Evolutionary conservation across 352 stramenopile genomes (phyloP), one percentile per base, ranked within the genome.

Genomic region (Phytophthora vignae): DNA sequence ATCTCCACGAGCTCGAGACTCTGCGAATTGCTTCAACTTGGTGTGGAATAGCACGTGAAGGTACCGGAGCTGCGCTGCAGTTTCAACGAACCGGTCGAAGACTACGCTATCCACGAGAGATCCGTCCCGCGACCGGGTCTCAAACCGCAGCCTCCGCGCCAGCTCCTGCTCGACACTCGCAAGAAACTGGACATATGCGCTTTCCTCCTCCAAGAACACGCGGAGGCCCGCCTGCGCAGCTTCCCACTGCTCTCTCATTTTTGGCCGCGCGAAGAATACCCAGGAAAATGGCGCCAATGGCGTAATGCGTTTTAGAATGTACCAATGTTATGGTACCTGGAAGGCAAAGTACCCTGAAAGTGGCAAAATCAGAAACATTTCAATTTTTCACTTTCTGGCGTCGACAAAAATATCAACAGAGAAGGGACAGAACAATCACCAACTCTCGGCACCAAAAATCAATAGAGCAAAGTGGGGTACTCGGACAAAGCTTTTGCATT

Each of bases 201-300:
- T 52, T 50, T 83, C 76, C 53, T 78, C 69, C 15, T 78, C 69
- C 53, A 83, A 64, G 54, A 79, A 75, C 31, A 66, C 60, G 21
- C 60, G 63, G 3, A 81, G 59, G 3, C 42, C 53, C 22, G 65
- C 63, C 50, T 76, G 58, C 15, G 49, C 63, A 17, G 71, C 75
- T 67, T 80, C 55, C 62, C 61, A 79, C 44, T 73, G 57, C 25
- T 57, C 60, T 56, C 11, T 42, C 71, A 78, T 77, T 50, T 48
- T 48, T n/a, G 38, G 11, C 38, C 14, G 36, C 38, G 38, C 38
- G 14, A n/a, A 44, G 14, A 14, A 10, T 44, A 11, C 14, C 10
- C 38, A 44, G 38, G 2, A 6, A 6, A 44, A 6, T 44, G 36
- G 8, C 12, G 12, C 36, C 12, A 42, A 15, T n/a, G 25, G 25